Evolutionary conservation across 108 stramenopile species (phyloP), one percentile per base, ranked within the genome.

Genomic region (Stephanodiscus triporus): DNA sequence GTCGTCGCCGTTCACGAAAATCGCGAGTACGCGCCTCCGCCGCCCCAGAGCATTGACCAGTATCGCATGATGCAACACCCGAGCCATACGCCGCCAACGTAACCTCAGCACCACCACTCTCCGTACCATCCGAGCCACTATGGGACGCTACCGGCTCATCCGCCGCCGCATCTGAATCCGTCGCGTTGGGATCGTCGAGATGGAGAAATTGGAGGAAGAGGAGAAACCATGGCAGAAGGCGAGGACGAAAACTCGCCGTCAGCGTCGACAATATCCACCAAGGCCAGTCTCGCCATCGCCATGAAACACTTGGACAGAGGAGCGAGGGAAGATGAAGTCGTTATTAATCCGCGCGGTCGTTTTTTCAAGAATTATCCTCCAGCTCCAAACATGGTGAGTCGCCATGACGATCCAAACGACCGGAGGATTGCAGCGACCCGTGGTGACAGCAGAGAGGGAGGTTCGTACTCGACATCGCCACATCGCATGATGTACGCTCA

Each of bases 181-280:
- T 59, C 29, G 34, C 58, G 58, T 30, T 36, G n/a, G n/a, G n/a
- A n/a, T 59, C 38, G n/a, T 37, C 3, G n/a, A 59, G 34, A 6
- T 59, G 1, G 58, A 19, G 19, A 19, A 20, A 19, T 38, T 38
- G 4, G 2, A 26, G 20, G 45, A 27, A 7, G n/a, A 63, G 11
- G 63, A 29, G 9, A 26, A 4, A 16, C 66, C 47, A 34, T 4
- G 8, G 20, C 9, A n/a, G 34, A 30, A 19, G 47, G 30, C 49
- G 19, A 32, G 7, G 66, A 66, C 29, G 66, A 66, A 2, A 24
- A 66, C 22, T 66, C 66, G 6, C 66, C 66, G 34, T 66, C 66
- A n/a, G 66, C 48, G 8, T 66, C 66, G 43, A 66, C 66, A 4
- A 66, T 66, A 34, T 66, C 66, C 2, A 66, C 66, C 19, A 66